Conservation (phyloP, 164 flowering plant genomes). For the Berberis thunbergii region DNA sequence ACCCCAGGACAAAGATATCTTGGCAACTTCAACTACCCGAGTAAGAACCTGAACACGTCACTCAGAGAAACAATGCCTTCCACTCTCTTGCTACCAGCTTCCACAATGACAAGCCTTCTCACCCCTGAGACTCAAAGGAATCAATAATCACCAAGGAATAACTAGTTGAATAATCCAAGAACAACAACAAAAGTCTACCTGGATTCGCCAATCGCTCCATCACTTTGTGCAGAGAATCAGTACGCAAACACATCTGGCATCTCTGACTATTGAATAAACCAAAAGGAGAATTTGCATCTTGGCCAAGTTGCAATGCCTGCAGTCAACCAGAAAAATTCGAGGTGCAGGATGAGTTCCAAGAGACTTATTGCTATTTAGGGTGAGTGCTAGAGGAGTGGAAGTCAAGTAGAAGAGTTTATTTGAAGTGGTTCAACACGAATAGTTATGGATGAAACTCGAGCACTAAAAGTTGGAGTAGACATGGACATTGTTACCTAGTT, state of each 20-base stretch:
- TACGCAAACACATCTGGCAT: conserved; percentile 88
- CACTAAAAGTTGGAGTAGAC: no score
- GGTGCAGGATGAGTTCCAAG: background rate
- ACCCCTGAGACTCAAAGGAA: conserved; percentile 44
- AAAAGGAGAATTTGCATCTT: conserved; percentile 52
- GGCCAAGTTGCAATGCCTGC: conserved; percentile 81
- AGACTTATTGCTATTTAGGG: no score
- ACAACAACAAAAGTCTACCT: conserved; percentile 28
- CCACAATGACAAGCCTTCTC: conserved; percentile 71
- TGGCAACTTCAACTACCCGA: conserved; percentile 38
- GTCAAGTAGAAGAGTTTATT: no score
- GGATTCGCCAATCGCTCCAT: conserved; percentile 84
- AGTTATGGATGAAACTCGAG: no score
- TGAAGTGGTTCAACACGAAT: no score
- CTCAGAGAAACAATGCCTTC: conserved; percentile 76
- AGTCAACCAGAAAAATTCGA: background rate
- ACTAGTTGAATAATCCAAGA: no score
- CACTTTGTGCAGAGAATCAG: conserved; percentile 78
- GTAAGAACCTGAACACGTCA: conserved; percentile 72
- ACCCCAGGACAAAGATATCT: conserved; percentile 22
- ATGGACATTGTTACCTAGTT: no score
- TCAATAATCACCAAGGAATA: background rate
- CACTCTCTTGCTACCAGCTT: conserved; percentile 92
- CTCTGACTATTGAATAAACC: conserved; percentile 50
- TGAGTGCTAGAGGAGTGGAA: no score